phyloP scores from a whole-genome alignment of 2,329 filamentous ascomycete species.

The Eutypella sp. region DNA sequence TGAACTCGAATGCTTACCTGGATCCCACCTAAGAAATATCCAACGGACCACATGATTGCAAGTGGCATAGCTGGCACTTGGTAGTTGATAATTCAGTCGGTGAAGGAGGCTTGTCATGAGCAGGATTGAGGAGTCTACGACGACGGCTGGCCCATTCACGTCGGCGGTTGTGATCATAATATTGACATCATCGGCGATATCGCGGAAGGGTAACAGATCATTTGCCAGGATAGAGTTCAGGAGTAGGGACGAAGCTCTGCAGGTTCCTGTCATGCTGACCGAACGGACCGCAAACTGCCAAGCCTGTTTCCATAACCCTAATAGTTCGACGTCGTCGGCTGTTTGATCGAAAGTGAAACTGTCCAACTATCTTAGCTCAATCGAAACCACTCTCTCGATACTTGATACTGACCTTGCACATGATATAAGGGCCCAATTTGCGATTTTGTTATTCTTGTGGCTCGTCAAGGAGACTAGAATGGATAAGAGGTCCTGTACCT shows the following conservation, averaged over 20 bases:
- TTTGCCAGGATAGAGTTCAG: slow-evolving; percentile 63
- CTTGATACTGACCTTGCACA: slow-evolving; percentile 61
- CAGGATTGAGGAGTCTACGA: slow-evolving; percentile 74
- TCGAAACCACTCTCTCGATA: background rate
- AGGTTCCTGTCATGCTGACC: slow-evolving; percentile 64
- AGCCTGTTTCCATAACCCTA: slow-evolving; percentile 59
- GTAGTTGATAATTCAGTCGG: slow-evolving; percentile 60
- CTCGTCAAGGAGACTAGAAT: slow-evolving; percentile 54
- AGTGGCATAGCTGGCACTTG: slow-evolving; percentile 61
- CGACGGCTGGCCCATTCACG: slow-evolving; percentile 69
- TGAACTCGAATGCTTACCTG: slow-evolving; percentile 53
- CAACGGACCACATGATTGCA: slow-evolving; percentile 73
- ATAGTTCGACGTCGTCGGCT: slow-evolving; percentile 36
- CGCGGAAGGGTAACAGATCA: slow-evolving; percentile 61
- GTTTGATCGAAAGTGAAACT: slow-evolving; percentile 42
- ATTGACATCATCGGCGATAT: slow-evolving; percentile 64
- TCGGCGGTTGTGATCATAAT: slow-evolving; percentile 72
- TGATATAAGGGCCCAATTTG: slow-evolving; percentile 82
- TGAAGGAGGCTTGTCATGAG: slow-evolving; percentile 68
- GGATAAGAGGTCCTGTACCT: slow-evolving; percentile 51
- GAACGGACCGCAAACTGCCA: slow-evolving; percentile 73
- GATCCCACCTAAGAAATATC: slow-evolving; percentile 77
- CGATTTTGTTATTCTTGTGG: slow-evolving; percentile 62
- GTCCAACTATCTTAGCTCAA: slow-evolving; percentile 8
- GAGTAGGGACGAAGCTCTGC: slow-evolving; percentile 71